phyloP scores from a whole-genome alignment of 2,329 filamentous ascomycete species.

The Fusarium sp. region DNA sequence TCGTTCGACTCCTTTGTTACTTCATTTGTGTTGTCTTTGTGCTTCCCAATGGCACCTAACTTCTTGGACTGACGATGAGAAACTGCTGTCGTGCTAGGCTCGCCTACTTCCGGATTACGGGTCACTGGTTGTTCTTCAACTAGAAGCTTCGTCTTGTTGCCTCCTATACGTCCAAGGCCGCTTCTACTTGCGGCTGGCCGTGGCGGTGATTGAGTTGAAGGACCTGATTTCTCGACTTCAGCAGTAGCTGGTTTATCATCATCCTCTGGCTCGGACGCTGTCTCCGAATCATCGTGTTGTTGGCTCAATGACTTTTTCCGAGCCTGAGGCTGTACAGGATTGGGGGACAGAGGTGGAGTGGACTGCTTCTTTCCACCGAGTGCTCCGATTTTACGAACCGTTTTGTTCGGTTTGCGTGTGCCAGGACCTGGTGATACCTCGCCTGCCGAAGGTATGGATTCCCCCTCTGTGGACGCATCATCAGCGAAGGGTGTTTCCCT shows the following conservation, averaged over 20 bases:
- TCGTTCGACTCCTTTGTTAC: constrained; percentile 15
- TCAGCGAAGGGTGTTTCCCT: constrained; percentile 27
- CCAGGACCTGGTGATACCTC: constrained; percentile 6
- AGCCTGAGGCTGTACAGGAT: constrained; percentile 8
- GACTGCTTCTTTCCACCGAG: constrained; percentile 49
- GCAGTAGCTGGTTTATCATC: constrained; percentile 42
- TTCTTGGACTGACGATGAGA: constrained; percentile 33
- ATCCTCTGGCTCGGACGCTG: constrained; percentile 55
- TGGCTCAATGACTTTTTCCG: not conserved
- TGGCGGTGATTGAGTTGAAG: constrained; percentile 38
- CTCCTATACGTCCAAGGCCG: constrained; percentile 55
- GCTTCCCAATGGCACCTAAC: constrained; percentile 50
- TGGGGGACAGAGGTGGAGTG: constrained; percentile 37
- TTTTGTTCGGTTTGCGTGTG: constrained; percentile 27
- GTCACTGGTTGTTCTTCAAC: constrained; percentile 2
- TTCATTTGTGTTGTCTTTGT: constrained; percentile 19
- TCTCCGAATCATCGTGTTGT: constrained; percentile 49
- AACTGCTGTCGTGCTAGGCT: constrained; percentile 3
- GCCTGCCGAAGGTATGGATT: constrained; percentile 10
- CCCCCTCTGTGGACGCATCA: constrained; percentile 48
- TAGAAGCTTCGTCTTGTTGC: constrained; percentile 35
- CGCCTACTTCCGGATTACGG: constrained; percentile 7
- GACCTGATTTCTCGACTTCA: constrained; percentile 17
- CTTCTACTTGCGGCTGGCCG: constrained; percentile 43
- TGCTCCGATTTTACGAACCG: constrained; percentile 45